These are phyloP conservation scores for Leucocoprinus leucothites DNA, from an alignment of 768 basidiomycete genomes.

Conservation along the genomic window DNA sequence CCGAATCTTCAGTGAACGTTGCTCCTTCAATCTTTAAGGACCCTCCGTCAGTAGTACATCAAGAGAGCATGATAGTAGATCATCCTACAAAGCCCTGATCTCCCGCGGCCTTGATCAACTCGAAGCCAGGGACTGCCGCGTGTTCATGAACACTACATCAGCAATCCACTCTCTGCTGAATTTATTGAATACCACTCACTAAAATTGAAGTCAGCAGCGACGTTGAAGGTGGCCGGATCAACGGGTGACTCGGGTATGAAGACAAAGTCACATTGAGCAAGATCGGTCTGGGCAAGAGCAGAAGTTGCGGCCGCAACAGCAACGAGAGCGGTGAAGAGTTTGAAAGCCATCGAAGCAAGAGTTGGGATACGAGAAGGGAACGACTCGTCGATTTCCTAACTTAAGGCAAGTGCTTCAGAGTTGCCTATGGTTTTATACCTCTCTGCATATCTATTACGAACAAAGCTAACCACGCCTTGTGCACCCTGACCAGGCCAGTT, in stretches of 20 bases:
- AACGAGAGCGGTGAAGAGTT: neutral
- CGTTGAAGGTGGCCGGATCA: neutral
- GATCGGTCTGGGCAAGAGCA: constrained; percentile 1
- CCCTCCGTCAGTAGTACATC: neutral
- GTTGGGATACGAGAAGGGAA: neutral
- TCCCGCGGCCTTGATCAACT: neutral
- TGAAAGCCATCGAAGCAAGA: neutral
- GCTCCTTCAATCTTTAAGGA: neutral
- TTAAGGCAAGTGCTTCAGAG: neutral
- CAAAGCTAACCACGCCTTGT: too few relatives aligned
- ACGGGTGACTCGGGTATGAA: constrained; percentile 1
- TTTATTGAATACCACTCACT: neutral
- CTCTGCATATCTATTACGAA: too few relatives aligned
- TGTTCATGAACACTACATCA: too few relatives aligned
- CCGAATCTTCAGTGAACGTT: neutral
- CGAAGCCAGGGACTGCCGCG: neutral
- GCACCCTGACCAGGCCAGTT: too few relatives aligned
- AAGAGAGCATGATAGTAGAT: neutral
- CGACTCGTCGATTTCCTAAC: neutral
- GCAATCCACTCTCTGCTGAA: neutral
- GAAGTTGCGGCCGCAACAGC: neutral
- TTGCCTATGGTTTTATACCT: neutral
- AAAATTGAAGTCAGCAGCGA: constrained; percentile 4
- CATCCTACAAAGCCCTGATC: neutral
- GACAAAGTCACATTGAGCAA: constrained; percentile 2